Evolutionary conservation across 2,329 filamentous ascomycete species (phyloP).

Genomic region (Botrytis cinerea): DNA sequence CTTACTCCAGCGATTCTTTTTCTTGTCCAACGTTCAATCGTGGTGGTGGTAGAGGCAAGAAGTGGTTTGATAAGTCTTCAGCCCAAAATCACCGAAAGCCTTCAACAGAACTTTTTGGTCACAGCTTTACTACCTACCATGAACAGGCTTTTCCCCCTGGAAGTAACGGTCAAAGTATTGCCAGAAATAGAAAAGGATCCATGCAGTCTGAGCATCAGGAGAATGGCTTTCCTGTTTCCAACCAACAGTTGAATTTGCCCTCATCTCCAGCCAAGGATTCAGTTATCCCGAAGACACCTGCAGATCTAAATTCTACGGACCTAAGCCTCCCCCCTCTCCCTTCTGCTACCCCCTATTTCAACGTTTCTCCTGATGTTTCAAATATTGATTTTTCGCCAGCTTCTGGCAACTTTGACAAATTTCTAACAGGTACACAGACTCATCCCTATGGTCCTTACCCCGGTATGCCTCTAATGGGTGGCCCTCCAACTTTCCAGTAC

Average conservation of each 20-base stretch:
- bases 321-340: slow-evolving; percentile 34
- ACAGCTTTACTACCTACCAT: slow-evolving; percentile 29
- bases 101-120: slow-evolving; percentile 37
- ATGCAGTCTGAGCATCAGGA: slow-evolving; percentile 29
- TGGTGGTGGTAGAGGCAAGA: slow-evolving; percentile 28
- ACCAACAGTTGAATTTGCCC: slow-evolving; percentile 23
- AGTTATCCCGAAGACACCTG: slow-evolving; percentile 19
- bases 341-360: slow-evolving; percentile 38
- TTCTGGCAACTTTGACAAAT: slow-evolving; percentile 68
- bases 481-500: slow-evolving; percentile 45
- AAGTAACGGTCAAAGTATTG: slow-evolving; percentile 29
- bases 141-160: slow-evolving; percentile 33
- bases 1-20: slow-evolving; percentile 29
- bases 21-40: slow-evolving; percentile 24
- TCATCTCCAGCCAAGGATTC: slow-evolving; percentile 17
- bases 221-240: slow-evolving; percentile 30
- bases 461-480: slow-evolving; percentile 44
- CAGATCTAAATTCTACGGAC: slow-evolving; percentile 19
- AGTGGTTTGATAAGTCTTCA: slow-evolving; percentile 38
- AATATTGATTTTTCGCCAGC: slow-evolving; percentile 66
- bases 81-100: slow-evolving; percentile 31
- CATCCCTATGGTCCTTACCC: slow-evolving; percentile 56
- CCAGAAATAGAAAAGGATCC: slow-evolving; percentile 31
- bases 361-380: slow-evolving; percentile 24
- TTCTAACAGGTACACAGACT: slow-evolving; percentile 56